Base-by-base conservation (phyloP, 306 rosid species). In the Benincasa hispida region DNA sequence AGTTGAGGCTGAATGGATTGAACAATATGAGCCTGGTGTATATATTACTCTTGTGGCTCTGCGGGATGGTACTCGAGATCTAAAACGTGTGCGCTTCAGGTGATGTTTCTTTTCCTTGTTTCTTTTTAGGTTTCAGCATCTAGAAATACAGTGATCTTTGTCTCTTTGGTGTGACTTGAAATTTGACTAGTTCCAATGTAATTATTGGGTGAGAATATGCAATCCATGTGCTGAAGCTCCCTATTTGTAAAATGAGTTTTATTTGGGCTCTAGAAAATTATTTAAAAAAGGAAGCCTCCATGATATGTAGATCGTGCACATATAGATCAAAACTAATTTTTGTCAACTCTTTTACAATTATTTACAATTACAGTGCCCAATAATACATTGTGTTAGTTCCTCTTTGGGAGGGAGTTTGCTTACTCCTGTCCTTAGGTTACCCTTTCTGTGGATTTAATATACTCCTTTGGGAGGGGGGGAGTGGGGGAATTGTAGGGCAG, bases 21-120 rank as follows among this genome's bases (percentile, higher is more conserved):
- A 95, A 79, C 99, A 95, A 79, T 95, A 92, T 76, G 99, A 95
- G 86, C 89, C 91, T 10, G 99, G 99, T 80, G 99, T 95, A 69
- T 95, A 95, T 85, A 95, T 92, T 84, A 95, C 99, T 60, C 99
- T 95, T 5, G 91, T 88, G 86, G 93, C 98, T 77, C 80, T 95
- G 60, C 85, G 81, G 9, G 97, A 95, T 82, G 93, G 97, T 79
- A 89, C 98, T 4, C 84, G 97, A 84, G 96, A 90, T 84, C 90
- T 95, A 68, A 92, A 92, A 86, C 96, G 99, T 80, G 99, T 92
- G 78, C 97, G 99, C 72, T 95, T 95, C 87, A 95, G 99, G 98
- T 95, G 89, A 50, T 41, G 11, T 66, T 76, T 62, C 35, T 35
- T 78, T 63, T 13, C 59, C 72, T 14, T 67, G 78, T 41, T 54